Evolutionary conservation across 805 yeast genomes (phyloP).

Genomic region (Starmerella floris): DNA sequence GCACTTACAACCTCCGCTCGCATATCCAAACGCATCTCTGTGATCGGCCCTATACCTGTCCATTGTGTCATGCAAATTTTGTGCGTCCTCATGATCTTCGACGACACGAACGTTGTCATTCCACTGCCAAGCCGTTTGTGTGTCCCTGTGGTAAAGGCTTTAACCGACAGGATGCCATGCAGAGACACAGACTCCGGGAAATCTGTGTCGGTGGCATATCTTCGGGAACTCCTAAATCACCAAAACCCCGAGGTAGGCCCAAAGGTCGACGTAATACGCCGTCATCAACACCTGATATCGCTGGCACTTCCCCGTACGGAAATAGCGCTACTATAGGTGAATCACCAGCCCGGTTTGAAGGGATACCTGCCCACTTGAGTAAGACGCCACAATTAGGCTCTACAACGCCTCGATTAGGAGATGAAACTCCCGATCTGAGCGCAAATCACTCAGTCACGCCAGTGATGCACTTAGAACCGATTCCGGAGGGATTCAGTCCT

Average conservation of each 20-base stretch:
- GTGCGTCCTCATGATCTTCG: constrained; percentile 91
- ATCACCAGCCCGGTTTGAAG: neutral
- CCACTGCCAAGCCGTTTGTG: constrained; percentile 46
- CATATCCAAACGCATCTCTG: constrained; percentile 94
- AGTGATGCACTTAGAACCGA: too few species aligned
- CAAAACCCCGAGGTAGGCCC: constrained; percentile 17
- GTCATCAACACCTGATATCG: constrained; percentile 1
- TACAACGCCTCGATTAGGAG: neutral
- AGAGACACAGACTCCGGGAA: constrained; percentile 63
- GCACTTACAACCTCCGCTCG: constrained; percentile 84
- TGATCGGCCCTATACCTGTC: constrained; percentile 83
- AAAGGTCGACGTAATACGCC: constrained; percentile 13
- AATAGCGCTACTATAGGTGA: neutral
- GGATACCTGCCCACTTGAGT: neutral
- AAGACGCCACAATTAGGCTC: neutral
- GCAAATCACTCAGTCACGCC: too few species aligned
- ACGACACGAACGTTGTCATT: constrained; percentile 79
- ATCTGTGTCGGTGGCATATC: constrained; percentile 66
- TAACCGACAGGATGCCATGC: constrained; percentile 77
- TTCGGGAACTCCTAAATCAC: constrained; percentile 12
- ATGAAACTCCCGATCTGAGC: too few species aligned
- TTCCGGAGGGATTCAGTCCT: neutral
- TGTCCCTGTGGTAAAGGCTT: constrained; percentile 95
- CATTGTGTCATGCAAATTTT: constrained; percentile 62
- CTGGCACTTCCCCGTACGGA: neutral